Evolutionary conservation across 2,329 filamentous ascomycete genomes (phyloP), one percentile per base, ranked within the genome.

Genomic region (Cladorrhinum sp.): DNA sequence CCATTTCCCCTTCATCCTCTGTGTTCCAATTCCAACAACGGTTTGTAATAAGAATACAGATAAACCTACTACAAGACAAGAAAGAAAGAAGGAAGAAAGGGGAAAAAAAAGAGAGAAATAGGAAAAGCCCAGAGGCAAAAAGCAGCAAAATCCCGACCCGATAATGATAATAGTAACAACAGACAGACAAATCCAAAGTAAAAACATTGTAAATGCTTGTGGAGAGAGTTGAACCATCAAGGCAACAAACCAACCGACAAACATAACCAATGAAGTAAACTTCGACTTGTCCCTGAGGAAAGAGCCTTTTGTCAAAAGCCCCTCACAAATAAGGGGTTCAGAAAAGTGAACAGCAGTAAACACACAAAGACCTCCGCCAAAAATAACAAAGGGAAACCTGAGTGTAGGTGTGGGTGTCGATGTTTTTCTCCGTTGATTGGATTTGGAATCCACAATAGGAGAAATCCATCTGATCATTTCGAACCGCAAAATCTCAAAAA

Each of bases 1-100:
- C 9, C 32, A 36, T 16, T 12, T 36, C 32, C 32, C 32, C 6
- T 32, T 6, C 12, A 8, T 13, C 3, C 32, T 36, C 7, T 36
- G 16, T 5, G 16, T 45, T 45, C n/a, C 41, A 13, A 7, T 45
- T 45, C 41, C 18, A 18, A 18, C 20, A 20, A 32, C 41, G 25
- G 18, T 38, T 38, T 55, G 52, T 55, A 41, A 22, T 45, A 45
- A 45, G 41, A 45, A 45, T 45, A 58, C 53, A 50, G 27, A n/a
- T n/a, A n/a, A 20, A 36, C 41, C n/a, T 45, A 45, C 41, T 45
- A 45, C 41, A 45, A 27, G 29, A 48, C 45, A 16, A 58, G n/a
- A 58, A n/a, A 41, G 36, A 16, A 22, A 25, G 55, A 25, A 59
- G 24, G 32, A 38, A 4, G 18, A 45, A 45, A 45, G 10, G n/a